A percentile compares a stretch with the other conserved stretches of the same genome.
Conservation (phyloP, 768 basidiomycete species). For the Lyophyllum semitale region DNA sequence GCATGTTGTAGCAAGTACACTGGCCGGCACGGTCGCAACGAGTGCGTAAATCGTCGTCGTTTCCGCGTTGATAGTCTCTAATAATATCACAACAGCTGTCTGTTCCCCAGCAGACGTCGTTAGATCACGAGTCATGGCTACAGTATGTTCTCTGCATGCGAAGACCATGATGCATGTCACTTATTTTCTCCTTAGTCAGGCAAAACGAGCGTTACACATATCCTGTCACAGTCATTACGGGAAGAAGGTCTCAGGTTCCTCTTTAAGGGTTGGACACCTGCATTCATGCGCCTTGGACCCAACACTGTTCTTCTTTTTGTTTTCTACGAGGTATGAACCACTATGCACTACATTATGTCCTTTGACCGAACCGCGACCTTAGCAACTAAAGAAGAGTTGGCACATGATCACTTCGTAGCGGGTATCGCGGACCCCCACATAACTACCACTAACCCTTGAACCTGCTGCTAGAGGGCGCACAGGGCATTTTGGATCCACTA, state of each 20-base stretch:
- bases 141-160: slow-evolving; percentile 42
- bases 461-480: background rate
- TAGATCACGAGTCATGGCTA: slow-evolving; percentile 76
- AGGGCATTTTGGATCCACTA: slow-evolving; percentile 2
- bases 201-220: slow-evolving; percentile 45
- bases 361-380: slow-evolving; percentile 7
- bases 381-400: slow-evolving; percentile 79
- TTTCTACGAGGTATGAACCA: slow-evolving; percentile 67
- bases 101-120: slow-evolving; percentile 81
- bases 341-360: background rate
- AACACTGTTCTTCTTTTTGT: slow-evolving; percentile 86
- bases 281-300: slow-evolving; percentile 81
- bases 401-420: slow-evolving; percentile 19
- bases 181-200: slow-evolving; percentile 42
- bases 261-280: slow-evolving; percentile 90
- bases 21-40: slow-evolving; percentile 77
- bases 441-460: background rate
- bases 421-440: background rate
- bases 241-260: slow-evolving; percentile 78
- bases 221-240: slow-evolving; percentile 60
- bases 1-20: slow-evolving; percentile 67
- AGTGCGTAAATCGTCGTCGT: slow-evolving; percentile 45
- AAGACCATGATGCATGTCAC: slow-evolving; percentile 2
- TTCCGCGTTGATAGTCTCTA: background rate
- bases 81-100: slow-evolving; percentile 49